Evolutionary conservation across 371 early-diverging fungal species (phyloP).

Genomic region (Umbelopsis sp.): DNA sequence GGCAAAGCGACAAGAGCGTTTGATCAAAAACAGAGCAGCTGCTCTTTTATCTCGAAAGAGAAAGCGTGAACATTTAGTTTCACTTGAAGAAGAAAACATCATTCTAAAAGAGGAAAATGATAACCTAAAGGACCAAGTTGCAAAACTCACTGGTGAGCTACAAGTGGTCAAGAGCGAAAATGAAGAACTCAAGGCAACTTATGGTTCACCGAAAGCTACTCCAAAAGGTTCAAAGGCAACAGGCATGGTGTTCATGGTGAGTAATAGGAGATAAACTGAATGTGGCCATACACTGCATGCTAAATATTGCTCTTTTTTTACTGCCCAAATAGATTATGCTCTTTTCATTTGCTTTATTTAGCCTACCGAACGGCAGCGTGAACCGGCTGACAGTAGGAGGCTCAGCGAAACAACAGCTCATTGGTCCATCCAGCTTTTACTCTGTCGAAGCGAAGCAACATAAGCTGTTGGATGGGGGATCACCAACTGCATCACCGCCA

Average conservation of each 20-base stretch:
- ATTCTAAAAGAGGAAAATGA: constrained; percentile 66
- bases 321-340: constrained; percentile 53
- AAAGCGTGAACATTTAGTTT: constrained; percentile 81
- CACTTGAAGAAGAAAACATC: constrained; percentile 75
- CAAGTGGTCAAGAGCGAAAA: constrained; percentile 42
- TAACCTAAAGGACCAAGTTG: constrained; percentile 55
- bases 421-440: constrained; percentile 24
- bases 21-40: constrained; percentile 92
- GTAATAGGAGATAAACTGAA: background rate
- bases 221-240: constrained; percentile 37
- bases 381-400: constrained; percentile 62
- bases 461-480: constrained; percentile 16
- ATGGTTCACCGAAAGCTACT: constrained; percentile 21
- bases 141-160: constrained; percentile 60
- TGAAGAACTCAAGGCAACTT: constrained; percentile 34
- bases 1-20: constrained; percentile 81
- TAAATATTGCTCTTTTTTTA: constrained; percentile 1
- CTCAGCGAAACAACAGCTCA: constrained; percentile 23
- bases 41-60: constrained; percentile 87
- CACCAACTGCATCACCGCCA: background rate
- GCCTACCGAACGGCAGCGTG: constrained; percentile 50
- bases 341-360: constrained; percentile 64
- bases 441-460: constrained; percentile 15
- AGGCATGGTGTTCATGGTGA: constrained; percentile 76
- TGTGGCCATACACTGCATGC: background rate